Evolutionary conservation across 1,284 basidiomycete genomes (phyloP).

Genomic region (Marasmius fiardii): DNA sequence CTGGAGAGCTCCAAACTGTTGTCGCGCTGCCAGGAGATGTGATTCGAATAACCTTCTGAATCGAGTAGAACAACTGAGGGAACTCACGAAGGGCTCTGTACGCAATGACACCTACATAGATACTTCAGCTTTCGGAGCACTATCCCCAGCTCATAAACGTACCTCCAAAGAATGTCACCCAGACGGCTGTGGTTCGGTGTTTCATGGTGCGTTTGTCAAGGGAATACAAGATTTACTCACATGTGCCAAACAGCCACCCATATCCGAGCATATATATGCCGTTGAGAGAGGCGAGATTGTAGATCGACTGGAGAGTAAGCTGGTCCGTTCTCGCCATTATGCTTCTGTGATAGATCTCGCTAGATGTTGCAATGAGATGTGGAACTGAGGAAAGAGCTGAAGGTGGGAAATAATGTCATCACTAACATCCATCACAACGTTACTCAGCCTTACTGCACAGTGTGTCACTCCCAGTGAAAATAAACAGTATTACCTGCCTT

Average conservation of each 20-base stretch:
- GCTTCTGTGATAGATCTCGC: background rate
- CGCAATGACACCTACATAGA: constrained; percentile 51
- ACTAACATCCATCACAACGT: background rate
- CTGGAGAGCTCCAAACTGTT: constrained; percentile 77
- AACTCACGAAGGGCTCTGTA: constrained; percentile 52
- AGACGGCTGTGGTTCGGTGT: constrained; percentile 41
- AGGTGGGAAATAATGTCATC: too few relatives aligned
- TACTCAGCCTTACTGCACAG: too few relatives aligned
- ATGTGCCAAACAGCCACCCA: constrained; percentile 66
- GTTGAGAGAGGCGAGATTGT: constrained; percentile 38
- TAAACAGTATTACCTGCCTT: too few relatives aligned
- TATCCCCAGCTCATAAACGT: constrained; percentile 12
- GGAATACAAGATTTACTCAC: constrained; percentile 35
- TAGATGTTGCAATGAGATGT: background rate
- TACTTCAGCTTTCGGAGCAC: background rate
- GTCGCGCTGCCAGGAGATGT: constrained; percentile 42
- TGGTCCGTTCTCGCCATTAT: constrained; percentile 32
- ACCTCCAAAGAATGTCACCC: constrained; percentile 70
- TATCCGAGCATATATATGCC: constrained; percentile 56
- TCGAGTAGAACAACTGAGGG: background rate
- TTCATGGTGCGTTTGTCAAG: background rate
- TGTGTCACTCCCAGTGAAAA: too few relatives aligned
- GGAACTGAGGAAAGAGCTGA: background rate
- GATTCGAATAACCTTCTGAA: background rate
- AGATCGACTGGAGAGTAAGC: constrained; percentile 38